Base-by-base conservation (phyloP, 2,329 filamentous ascomycete genomes). In the Capronia coronata region DNA sequence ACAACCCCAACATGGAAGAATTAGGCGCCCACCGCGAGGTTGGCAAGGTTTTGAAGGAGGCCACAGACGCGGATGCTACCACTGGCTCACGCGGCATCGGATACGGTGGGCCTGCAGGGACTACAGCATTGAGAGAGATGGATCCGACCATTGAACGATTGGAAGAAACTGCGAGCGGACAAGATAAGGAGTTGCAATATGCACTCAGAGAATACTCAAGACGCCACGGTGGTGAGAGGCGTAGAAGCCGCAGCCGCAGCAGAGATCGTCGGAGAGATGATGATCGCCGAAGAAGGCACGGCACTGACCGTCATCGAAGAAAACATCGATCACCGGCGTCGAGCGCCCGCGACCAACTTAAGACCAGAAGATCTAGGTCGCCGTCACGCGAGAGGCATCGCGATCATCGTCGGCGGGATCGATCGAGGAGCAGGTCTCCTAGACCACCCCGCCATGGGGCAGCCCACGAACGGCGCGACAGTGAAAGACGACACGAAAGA, bases 1-100 rank as follows among this genome's bases (percentile, higher is more conserved):
- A 55, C 21, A 94, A 93, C 65, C 79, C 78, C 41, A 81, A 82
- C 54, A 54, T 75, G 60, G 71, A 70, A 16, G 76, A 86, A 0
- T 67, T 94, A 9, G 83, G 81, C 34, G 66, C 68, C 54, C 68
- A 66, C 76, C 65, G 32, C 65, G 75, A 80, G 51, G 70, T 81
- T n/a, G 72, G 76, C 49, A 74, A 72, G 51, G 75, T 73, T 6
- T 66, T 81, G 32, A 76, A 63, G 48, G 64, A 70, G 56, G 58
- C 65, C 19, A 63, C 65, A 30, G 66, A 56, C 14, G 61, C 62
- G 22, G 62, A 64, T 11, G 61, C 61, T 7, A 52, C 59, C 13
- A 51, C 63, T 46, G 54, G 49, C 13, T 60, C 57, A 13, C 65
- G 58, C 46, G 63, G 66, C 9, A 54, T 68, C 48, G 67, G 67